Evolutionary conservation across 2,329 filamentous ascomycete genomes (phyloP).

Genomic region (Penicillium rolfsii): DNA sequence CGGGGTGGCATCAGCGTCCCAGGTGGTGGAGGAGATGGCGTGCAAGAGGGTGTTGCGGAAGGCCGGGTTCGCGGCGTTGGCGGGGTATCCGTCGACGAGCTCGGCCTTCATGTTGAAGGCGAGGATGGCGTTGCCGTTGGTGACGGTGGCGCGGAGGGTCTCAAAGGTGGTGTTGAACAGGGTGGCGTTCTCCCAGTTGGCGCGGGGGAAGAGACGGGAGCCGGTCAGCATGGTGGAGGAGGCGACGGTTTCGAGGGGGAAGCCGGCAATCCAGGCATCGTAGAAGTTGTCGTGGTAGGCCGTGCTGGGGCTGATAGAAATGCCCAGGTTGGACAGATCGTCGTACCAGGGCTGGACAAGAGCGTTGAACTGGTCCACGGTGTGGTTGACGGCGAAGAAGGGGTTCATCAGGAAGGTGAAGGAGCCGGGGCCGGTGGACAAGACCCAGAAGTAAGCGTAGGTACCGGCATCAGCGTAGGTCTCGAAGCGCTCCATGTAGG

Average conservation of each 20-base stretch:
- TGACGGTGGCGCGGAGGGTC: conserved; percentile 27
- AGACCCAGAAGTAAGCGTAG: conserved; percentile 39
- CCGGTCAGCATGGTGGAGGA: conserved; percentile 29
- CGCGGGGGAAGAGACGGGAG: conserved; percentile 42
- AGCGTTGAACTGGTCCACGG: conserved; percentile 31
- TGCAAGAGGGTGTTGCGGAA: conserved; percentile 33
- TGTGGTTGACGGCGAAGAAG: conserved; percentile 35
- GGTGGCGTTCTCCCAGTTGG: conserved; percentile 35
- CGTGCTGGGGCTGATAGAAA: conserved; percentile 29
- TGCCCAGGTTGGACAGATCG: conserved; percentile 30
- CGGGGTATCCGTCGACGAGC: conserved; percentile 19
- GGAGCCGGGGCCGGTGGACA: conserved; percentile 20
- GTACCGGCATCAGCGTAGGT: conserved; percentile 35
- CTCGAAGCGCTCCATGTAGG: conserved; percentile 34
- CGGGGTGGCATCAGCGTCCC: conserved; percentile 34
- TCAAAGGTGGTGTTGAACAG: conserved; percentile 37
- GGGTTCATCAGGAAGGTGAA: conserved; percentile 41
- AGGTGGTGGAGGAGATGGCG: conserved; percentile 31
- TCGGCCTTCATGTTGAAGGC: conserved; percentile 41
- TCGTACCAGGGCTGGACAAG: conserved; percentile 35
- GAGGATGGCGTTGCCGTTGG: conserved; percentile 34
- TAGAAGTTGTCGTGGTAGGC: conserved; percentile 36
- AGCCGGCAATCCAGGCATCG: conserved; percentile 33
- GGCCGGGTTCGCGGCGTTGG: conserved; percentile 32
- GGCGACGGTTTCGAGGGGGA: conserved; percentile 33